Base-by-base conservation (phyloP, 768 basidiomycete species). In the Cystofilobasidium capitatum region DNA sequence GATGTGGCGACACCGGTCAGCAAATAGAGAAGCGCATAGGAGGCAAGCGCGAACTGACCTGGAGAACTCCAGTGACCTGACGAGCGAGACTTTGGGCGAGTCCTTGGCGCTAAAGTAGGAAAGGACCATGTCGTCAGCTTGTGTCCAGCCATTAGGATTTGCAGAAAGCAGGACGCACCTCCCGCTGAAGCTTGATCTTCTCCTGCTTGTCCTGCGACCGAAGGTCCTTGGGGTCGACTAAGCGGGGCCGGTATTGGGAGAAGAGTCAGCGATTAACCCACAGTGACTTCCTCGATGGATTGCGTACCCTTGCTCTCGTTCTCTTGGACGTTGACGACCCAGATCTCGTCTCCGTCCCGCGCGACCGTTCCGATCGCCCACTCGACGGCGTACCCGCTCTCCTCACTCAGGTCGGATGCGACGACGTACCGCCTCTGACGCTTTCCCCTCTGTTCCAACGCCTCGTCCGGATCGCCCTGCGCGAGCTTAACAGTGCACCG, bases 361-460 rank as follows among this genome's bases (percentile, higher is more conserved):
- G 96, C 79, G 2, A 97, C 94, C 0, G 94, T 97, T 2, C 93
- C 94, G 64, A 98, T 93, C 13, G 89, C 91, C 96, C 94, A 99
- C 76, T 98, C 93, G 8, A 98, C 84, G 0, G 96, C 96, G 76
- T 93, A 99, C 39, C 87, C 81, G 77, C 86, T 87, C 79, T 99
- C 94, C 71, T 96, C 90, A 69, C 88, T 91, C 72, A 98, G 76
- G 82, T 99, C 96, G 74, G 91, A 96, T 7, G 92, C 88, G 26
- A 98, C 87, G 14, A 96, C 81, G 77, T 97, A 99, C 69, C 78
- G 79, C 69, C 83, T 82, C 71, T 83, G 81, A 70, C 83, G 81
- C 74, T 83, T 83, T 9, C 84, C 80, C 24, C 77, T 80, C 51
- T 80, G 80, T 51, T 82, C 79, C 65, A 83, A 83, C 0, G 79